A percentile compares a stretch with the other conserved stretches of the same genome.
Conservation (phyloP, 2,329 filamentous ascomycete species). For the Aspergillus sojae region DNA sequence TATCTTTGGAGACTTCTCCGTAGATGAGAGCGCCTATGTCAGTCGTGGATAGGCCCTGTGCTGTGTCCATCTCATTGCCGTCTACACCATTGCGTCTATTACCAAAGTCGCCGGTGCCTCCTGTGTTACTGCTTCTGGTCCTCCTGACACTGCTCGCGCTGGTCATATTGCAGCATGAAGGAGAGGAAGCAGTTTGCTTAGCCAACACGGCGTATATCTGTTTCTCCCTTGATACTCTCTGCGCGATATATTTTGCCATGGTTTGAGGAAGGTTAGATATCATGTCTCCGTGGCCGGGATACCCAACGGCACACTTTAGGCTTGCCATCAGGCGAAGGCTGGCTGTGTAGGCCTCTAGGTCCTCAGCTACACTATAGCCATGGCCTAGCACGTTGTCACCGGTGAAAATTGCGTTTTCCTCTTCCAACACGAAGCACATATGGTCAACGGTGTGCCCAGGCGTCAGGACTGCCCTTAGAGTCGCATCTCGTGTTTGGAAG, state of each 20-base stretch:
- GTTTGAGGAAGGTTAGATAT: conserved; percentile 26
- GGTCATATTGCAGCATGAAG: too few species aligned
- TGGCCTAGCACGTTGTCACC: conserved; percentile 78
- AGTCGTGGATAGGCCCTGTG: too few species aligned
- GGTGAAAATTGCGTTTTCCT: conserved; percentile 76
- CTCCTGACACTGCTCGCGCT: too few species aligned
- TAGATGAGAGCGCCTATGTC: too few species aligned
- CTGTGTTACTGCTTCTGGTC: too few species aligned
- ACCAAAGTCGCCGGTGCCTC: too few species aligned
- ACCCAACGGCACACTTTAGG: conserved; percentile 42
- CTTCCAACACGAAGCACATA: conserved; percentile 70
- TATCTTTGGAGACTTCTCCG: too few species aligned
- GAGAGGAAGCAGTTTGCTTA: too few species aligned
- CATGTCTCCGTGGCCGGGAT: conserved; percentile 50
- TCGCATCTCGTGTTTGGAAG: conserved; percentile 45
- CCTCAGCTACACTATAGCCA: conserved; percentile 44
- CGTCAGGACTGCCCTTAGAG: conserved; percentile 46
- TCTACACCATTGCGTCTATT: too few species aligned
- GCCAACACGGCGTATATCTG: background rate
- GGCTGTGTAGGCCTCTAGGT: conserved; percentile 42
- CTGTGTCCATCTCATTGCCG: too few species aligned
- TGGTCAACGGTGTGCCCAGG: conserved; percentile 77
- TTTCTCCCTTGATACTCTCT: background rate
- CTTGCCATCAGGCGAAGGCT: conserved; percentile 37
- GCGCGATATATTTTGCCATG: conserved; percentile 5